A percentile compares a stretch with the other conserved stretches of the same genome.
Conservation (phyloP, 768 basidiomycete genomes). For the Lactarius vividus region DNA sequence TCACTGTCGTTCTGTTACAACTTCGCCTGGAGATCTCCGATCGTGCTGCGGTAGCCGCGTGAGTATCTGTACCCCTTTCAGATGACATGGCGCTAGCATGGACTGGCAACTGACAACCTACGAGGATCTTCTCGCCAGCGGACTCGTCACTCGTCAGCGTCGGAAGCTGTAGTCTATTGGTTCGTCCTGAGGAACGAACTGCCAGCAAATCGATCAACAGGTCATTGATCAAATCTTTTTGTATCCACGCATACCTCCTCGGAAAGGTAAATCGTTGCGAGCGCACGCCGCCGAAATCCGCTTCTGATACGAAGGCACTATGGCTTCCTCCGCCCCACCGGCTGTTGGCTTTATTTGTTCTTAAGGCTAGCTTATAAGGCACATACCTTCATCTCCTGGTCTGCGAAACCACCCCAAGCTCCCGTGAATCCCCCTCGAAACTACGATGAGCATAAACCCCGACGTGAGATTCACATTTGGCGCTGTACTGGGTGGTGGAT, state of each 20-base stretch:
- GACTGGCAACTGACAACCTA: not conserved
- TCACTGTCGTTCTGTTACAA: not conserved
- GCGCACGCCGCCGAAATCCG: not conserved
- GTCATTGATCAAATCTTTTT: not conserved
- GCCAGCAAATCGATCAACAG: not conserved
- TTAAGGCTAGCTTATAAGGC: not conserved
- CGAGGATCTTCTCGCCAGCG: not conserved
- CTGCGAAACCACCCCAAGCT: not conserved
- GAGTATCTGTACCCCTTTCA: not conserved
- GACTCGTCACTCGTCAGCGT: not conserved
- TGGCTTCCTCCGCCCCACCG: not conserved
- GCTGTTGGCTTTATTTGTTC: not conserved
- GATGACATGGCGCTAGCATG: not conserved
- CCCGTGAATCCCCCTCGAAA: not conserved
- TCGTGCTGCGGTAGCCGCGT: not conserved
- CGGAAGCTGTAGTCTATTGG: not conserved
- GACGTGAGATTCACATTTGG: conserved; percentile 24
- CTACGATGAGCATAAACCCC: not conserved
- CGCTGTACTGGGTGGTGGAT: conserved; percentile 9
- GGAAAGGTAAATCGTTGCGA: not conserved
- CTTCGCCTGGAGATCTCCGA: not conserved
- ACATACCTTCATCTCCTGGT: not conserved
- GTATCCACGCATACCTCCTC: not conserved
- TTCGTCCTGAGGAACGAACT: not conserved
- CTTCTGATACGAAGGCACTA: not conserved